phyloP scores from a whole-genome alignment of 495 filamentous ascomycete species.

The Penicillium steckii region DNA sequence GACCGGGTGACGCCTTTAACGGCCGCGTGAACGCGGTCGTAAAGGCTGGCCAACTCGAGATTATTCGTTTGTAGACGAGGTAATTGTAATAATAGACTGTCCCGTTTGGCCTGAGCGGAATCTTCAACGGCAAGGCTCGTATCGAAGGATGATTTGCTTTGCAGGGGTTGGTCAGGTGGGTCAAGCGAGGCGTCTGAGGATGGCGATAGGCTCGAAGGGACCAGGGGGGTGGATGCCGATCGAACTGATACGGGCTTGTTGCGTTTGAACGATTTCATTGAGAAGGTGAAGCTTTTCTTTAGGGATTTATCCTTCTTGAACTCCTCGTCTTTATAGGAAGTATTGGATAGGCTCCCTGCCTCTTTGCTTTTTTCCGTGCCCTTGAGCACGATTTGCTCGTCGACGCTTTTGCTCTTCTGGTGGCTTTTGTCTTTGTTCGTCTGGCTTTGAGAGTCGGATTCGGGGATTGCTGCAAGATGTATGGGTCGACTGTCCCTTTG shows the following conservation, averaged over 20 bases:
- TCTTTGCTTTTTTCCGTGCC: background rate
- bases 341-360: background rate
- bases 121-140: slow-evolving; percentile 1
- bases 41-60: slow-evolving; percentile 8
- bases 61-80: slow-evolving; percentile 40
- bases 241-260: background rate
- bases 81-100: slow-evolving; percentile 29
- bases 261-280: slow-evolving; percentile 15
- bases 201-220: slow-evolving; percentile 3
- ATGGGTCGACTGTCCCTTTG: background rate
- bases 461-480: background rate
- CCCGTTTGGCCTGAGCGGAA: slow-evolving; percentile 12
- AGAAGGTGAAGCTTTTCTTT: slow-evolving; percentile 18
- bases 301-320: background rate
- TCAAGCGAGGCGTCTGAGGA: slow-evolving; percentile 16
- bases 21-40: background rate
- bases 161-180: slow-evolving; percentile 9
- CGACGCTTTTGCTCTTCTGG: background rate
- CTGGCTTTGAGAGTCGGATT: background rate
- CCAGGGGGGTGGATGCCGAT: background rate
- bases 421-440: background rate
- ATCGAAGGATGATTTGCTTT: slow-evolving; percentile 14
- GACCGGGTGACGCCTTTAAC: background rate
- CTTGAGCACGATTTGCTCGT: background rate
- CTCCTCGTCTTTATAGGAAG: background rate